A percentile compares a stretch with the other conserved stretches of the same genome.
Evolutionary conservation across 139 green algal species (phyloP).

Genomic region (Chlorella vulgaris): DNA sequence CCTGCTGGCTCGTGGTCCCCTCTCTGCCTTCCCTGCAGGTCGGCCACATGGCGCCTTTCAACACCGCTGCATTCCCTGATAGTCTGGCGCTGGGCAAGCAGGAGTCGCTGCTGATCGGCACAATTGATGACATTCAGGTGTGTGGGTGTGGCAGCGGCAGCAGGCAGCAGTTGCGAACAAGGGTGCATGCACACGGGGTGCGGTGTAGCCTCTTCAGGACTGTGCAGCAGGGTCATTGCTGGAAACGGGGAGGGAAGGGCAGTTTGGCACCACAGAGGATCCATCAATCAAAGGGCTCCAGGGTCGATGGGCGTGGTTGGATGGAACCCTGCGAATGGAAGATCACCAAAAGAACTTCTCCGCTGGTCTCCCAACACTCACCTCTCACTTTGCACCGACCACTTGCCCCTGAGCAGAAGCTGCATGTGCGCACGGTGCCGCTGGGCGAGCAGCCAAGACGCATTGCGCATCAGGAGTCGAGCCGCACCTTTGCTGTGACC

Average conservation of each 20-base stretch:
- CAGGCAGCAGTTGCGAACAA: too few relatives aligned
- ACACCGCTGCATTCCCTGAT: constrained; percentile 76
- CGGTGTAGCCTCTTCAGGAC: too few relatives aligned
- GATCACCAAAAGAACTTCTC: too few relatives aligned
- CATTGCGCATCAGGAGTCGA: constrained; percentile 83
- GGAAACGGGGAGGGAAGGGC: too few relatives aligned
- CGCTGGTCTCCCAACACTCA: too few relatives aligned
- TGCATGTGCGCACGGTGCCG: constrained; percentile 92
- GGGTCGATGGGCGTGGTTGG: too few relatives aligned
- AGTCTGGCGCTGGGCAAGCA: constrained; percentile 84
- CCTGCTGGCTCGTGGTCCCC: too few relatives aligned
- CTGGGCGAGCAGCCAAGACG: constrained; percentile 91
- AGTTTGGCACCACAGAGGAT: too few relatives aligned
- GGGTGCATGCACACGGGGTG: too few relatives aligned
- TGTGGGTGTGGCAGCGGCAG: neutral
- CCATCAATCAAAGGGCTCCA: too few relatives aligned
- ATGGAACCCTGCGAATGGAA: too few relatives aligned
- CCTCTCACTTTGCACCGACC: neutral
- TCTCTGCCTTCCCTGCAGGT: constrained; percentile 59
- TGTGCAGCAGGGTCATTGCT: too few relatives aligned
- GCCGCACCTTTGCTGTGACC: constrained; percentile 55
- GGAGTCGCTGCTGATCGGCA: constrained; percentile 81
- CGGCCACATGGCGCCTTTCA: constrained; percentile 81
- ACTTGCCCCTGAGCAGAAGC: constrained; percentile 77
- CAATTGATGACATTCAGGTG: constrained; percentile 82